Conservation (phyloP, 2,329 filamentous ascomycete species). For the Cladobotryum protrusum region DNA sequence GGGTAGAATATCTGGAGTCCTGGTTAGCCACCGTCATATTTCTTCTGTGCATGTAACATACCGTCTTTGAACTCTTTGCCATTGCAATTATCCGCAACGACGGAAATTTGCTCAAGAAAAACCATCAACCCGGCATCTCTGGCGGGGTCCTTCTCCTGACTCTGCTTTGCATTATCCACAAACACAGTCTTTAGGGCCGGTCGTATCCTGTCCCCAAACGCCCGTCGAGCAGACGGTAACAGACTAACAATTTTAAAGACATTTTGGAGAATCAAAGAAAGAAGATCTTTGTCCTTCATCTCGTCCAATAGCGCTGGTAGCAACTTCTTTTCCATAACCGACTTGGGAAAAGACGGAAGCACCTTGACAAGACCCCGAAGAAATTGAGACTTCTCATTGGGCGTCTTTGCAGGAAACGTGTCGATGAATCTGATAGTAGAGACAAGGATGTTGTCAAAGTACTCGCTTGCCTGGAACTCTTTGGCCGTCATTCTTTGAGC, state of each 20-base stretch:
- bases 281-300: slow-evolving; percentile 82
- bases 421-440: slow-evolving; percentile 96
- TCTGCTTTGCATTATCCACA: slow-evolving; percentile 50
- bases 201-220: slow-evolving; percentile 81
- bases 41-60: slow-evolving; percentile 32
- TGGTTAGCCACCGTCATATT: neutral
- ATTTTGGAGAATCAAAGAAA: slow-evolving; percentile 82
- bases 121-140: slow-evolving; percentile 91
- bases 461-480: slow-evolving; percentile 91
- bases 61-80: slow-evolving; percentile 94
- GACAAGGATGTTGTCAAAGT: slow-evolving; percentile 94
- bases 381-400: slow-evolving; percentile 85
- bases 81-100: slow-evolving; percentile 72
- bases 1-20: slow-evolving; percentile 67
- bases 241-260: slow-evolving; percentile 83
- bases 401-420: slow-evolving; percentile 81
- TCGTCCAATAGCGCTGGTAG: slow-evolving; percentile 85
- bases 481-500: slow-evolving; percentile 80
- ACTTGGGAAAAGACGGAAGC: slow-evolving; percentile 84
- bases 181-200: slow-evolving; percentile 81
- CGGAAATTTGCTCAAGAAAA: slow-evolving; percentile 72
- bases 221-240: slow-evolving; percentile 68
- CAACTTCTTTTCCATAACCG: slow-evolving; percentile 91
- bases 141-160: slow-evolving; percentile 68
- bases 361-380: slow-evolving; percentile 83